These are phyloP conservation scores for Gossypium arboreum DNA, from an alignment of 345 rosid genomes.

Conservation along the genomic window DNA sequence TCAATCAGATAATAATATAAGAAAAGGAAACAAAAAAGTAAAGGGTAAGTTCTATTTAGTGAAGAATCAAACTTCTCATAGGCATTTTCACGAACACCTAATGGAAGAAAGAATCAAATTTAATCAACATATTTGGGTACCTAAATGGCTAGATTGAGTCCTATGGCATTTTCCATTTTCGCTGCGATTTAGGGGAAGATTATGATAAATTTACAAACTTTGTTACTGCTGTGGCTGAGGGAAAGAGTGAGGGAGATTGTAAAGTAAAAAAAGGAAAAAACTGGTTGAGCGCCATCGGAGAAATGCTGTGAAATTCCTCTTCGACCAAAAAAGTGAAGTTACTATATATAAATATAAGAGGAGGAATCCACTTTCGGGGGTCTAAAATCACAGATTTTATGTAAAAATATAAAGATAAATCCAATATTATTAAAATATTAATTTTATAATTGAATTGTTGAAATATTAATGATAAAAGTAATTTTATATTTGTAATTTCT, in stretches of 20 bases:
- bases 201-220: background rate
- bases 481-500: no score
- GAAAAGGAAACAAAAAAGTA: background rate
- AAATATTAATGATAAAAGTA: no score
- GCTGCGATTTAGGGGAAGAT: background rate
- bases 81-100: slow-evolving; percentile 5
- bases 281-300: background rate
- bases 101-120: background rate
- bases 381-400: no score
- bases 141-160: background rate
- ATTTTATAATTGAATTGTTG: no score
- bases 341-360: no score
- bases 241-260: background rate
- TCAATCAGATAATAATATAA: background rate
- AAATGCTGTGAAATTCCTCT: no score
- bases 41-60: background rate
- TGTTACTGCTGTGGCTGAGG: background rate
- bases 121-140: background rate
- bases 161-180: background rate
- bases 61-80: background rate
- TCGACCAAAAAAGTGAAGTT: no score
- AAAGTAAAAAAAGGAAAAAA: background rate
- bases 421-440: no score
- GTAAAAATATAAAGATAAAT: no score
- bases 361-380: no score